A percentile compares a stretch with the other conserved stretches of the same genome.
Conservation (phyloP, 306 rosid genomes). For the Cotoneaster glaucophyllus region DNA sequence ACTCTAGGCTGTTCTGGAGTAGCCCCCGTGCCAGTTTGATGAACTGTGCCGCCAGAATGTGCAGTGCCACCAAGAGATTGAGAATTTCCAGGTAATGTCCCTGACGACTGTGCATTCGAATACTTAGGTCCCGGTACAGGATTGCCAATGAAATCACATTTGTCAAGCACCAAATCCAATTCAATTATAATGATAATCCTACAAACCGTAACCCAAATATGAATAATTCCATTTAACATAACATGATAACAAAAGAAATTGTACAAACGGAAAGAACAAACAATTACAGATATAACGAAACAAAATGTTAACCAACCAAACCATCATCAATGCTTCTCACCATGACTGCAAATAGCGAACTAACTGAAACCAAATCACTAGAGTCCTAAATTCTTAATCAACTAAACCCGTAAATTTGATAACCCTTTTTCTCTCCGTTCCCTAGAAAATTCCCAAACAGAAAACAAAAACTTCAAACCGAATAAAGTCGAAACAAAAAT, state of each 20-base stretch:
- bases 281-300: neutral
- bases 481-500: neutral
- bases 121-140: conserved; percentile 34
- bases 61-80: conserved; percentile 27
- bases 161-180: conserved; percentile 50
- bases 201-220: conserved; percentile 17
- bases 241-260: neutral
- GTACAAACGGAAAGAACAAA: neutral
- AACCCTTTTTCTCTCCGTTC: neutral
- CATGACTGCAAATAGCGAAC: neutral
- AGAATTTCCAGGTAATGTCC: conserved; percentile 26
- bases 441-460: too few relatives aligned
- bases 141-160: conserved; percentile 56
- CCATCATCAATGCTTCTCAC: neutral
- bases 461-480: neutral
- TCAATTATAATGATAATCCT: conserved; percentile 72
- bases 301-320: neutral
- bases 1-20: conserved; percentile 32
- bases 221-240: neutral
- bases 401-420: neutral
- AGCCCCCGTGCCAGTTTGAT: conserved; percentile 27
- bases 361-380: neutral
- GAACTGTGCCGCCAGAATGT: conserved; percentile 25
- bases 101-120: conserved; percentile 24
- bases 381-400: neutral